phyloP scores from a whole-genome alignment of 140 eudicot species.

The Bidens hawaiensis region DNA sequence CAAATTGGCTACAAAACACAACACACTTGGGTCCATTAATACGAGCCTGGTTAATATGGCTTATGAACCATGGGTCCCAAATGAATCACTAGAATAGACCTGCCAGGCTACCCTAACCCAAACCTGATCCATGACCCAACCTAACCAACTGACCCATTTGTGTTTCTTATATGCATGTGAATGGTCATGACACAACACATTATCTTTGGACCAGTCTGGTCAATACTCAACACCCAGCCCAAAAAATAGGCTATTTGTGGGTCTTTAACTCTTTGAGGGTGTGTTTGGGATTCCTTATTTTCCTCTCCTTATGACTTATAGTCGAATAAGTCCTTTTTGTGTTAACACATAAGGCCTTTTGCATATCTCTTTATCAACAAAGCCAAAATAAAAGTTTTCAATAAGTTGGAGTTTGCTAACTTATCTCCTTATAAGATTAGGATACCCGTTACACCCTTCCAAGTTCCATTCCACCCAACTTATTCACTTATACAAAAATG shows the following conservation, averaged over 20 bases:
- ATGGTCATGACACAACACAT: not conserved
- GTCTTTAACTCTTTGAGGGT: not conserved
- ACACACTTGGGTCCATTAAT: slow-evolving; percentile 24
- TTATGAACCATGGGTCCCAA: slow-evolving; percentile 26
- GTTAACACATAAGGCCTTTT: no score
- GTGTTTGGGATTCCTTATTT: not conserved
- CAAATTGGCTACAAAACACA: slow-evolving; percentile 30
- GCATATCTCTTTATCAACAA: no score
- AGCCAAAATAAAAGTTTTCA: no score
- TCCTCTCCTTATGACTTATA: no score
- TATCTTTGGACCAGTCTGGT: not conserved
- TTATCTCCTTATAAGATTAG: no score
- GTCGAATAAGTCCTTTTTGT: no score
- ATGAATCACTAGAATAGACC: slow-evolving; percentile 9
- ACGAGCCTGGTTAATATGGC: slow-evolving; percentile 21
- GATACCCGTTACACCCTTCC: no score
- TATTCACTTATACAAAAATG: no score
- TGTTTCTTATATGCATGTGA: not conserved
- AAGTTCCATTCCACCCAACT: no score
- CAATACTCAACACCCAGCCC: slow-evolving; percentile 9
- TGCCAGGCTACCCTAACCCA: slow-evolving; percentile 14
- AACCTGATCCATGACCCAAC: slow-evolving; percentile 4
- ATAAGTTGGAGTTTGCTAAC: no score
- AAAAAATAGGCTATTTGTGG: not conserved
- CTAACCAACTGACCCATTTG: not conserved